Base-by-base conservation (phyloP, 2,329 filamentous ascomycete genomes). In the Herpomyces periplanetae region DNA sequence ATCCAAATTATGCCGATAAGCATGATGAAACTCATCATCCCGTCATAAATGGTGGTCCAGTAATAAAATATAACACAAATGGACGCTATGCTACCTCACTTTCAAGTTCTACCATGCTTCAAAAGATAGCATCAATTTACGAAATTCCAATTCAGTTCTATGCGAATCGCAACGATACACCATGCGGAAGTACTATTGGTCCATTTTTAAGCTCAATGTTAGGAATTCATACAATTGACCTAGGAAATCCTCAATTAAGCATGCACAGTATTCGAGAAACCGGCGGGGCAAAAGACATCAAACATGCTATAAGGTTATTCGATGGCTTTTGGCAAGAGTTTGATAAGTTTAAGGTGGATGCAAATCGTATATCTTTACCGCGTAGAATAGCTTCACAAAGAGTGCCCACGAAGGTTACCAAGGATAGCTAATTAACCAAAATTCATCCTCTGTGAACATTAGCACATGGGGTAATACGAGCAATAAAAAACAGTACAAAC, bases 211-310 rank as follows among this genome's bases (percentile, higher is more conserved):
- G 64, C 20, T 71, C 75, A 10, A 61, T 61, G 23, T 44, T 91
- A 30, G 80, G 80, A 22, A 58, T 69, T 21, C 50, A 80, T 25
- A 91, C 80, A 2, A 47, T 96, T 17, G 80, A 96, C 40, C 41
- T 91, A 22, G 75, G 75, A 5, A 91, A 88, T 40, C 62, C 75
- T 11, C 75, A 91, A 44, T 45, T 88, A 26, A 71, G 64, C 34
- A 91, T 91, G 80, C 75, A 91, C 42, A 80, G 65, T 34, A 88
- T 88, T 32, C 58, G 80, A 21, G 80, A 91, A 47, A 87, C 68
- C 16, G 65, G 66, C 10, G 80, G 80, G 15, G 57, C 62, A 2
- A 55, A 71, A 30, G 75, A 96, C 40, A 63, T 91, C 1, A 65
- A 64, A 28, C 55, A 80, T 40, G 65, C 66, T 0, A 58, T 87